A percentile compares a stretch with the other conserved stretches of the same genome.
Conservation (phyloP, 2,329 filamentous ascomycete genomes). For the Aureobasidium sp. region DNA sequence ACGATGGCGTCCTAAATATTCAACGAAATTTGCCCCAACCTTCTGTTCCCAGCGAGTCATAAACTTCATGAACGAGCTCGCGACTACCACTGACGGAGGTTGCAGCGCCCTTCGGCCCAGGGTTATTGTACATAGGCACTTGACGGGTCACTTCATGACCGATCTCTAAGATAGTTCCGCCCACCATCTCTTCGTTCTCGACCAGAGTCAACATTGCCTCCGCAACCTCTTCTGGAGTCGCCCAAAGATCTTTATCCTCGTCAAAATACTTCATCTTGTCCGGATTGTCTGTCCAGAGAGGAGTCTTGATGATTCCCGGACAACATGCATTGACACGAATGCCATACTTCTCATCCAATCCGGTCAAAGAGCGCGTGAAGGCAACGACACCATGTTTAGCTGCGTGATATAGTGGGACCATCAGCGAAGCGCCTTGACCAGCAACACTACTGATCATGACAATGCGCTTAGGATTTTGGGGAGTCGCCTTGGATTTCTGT, state of each 20-base stretch:
- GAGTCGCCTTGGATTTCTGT: conserved; percentile 28
- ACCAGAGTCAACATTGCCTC: conserved; percentile 51
- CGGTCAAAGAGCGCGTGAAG: conserved; percentile 44
- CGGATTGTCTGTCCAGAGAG: conserved; percentile 55
- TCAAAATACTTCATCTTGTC: conserved; percentile 51
- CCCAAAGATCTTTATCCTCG: conserved; percentile 42
- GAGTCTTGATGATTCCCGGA: conserved; percentile 55
- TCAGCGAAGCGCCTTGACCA: conserved; percentile 34
- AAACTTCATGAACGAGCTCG: not conserved
- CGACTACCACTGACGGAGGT: not conserved
- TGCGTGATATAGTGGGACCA: conserved; percentile 39
- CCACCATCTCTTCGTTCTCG: conserved; percentile 43
- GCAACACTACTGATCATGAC: conserved; percentile 41
- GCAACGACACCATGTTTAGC: conserved; percentile 41
- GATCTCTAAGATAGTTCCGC: conserved; percentile 51
- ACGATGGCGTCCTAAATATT: not conserved
- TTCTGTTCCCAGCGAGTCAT: not conserved
- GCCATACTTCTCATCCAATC: conserved; percentile 42
- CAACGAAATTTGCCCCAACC: not conserved
- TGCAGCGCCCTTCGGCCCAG: conserved; percentile 37
- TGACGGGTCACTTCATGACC: conserved; percentile 44
- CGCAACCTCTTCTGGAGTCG: conserved; percentile 55
- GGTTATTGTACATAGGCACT: conserved; percentile 47
- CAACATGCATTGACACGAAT: conserved; percentile 55
- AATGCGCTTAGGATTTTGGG: conserved; percentile 39